Base-by-base conservation (phyloP, 306 rosid genomes). In the Vigna trinervia region DNA sequence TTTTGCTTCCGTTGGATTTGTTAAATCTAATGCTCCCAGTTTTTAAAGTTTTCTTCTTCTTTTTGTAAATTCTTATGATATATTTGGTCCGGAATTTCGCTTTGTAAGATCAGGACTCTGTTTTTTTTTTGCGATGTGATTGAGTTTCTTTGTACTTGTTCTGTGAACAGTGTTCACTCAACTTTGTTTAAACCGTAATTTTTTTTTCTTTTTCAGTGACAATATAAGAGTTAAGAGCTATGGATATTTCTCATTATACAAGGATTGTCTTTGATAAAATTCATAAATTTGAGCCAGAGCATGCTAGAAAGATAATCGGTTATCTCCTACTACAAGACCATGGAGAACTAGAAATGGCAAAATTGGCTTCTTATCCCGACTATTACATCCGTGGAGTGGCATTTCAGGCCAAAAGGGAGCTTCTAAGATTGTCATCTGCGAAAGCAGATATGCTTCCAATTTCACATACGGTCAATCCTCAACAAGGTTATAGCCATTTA, bases 161-260 rank as follows among this genome's bases (percentile, higher is more conserved):
- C 36, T 30, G 53, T 47, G 22, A 60, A 22, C 1, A 19, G 56
- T 30, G 30, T 81, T 6, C 43, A 58, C 69, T 39, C 3, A 13
- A 1, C 45, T 61, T 69, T 64, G 75, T 82, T 26, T 17, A 34
- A 5, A 20, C 8, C 15, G 17, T 50, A 43, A 30, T 30, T 30
- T 30, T 3, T 30, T 43, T 56, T 43, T 69, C 10, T 2, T 9
- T 80, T 76, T 70, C 81, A 85, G 94, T 81, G 81, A 67, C 26
- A 61, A 56, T 61, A 69, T 78, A 74, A 69, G 50, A 46, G 26
- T 34, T 78, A 74, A 69, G 50, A 46, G 26, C 28, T 73, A 90
- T 94, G 96, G 97, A 92, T 84, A 82, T 87, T 75, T 81, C 92
- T 13, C 92, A 80, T 65, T 81, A 62, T 39, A 82, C 93, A 52